Evolutionary conservation across 1,284 basidiomycete genomes (phyloP).

Genomic region (Porodaedalea pini): DNA sequence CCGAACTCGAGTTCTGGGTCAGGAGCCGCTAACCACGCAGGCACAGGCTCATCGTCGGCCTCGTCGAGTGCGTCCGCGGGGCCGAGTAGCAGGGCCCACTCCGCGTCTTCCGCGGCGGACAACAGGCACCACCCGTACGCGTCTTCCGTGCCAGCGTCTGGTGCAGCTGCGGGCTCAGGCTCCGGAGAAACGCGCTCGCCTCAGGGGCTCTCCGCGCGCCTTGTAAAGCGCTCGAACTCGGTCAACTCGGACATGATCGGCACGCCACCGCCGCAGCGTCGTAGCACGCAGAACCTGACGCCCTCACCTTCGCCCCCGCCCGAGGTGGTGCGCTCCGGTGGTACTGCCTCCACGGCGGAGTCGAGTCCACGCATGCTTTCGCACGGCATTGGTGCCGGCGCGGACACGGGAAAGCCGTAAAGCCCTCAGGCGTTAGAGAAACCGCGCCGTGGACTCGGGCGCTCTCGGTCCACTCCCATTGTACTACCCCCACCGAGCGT

Average conservation of each 20-base stretch:
- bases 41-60: constrained; percentile 6
- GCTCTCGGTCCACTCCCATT: neutral
- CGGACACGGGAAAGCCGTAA: constrained; percentile 3
- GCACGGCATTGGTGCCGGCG: neutral
- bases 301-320: constrained; percentile 8
- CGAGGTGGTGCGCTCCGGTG: neutral
- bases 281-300: constrained; percentile 2
- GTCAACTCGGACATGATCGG: constrained; percentile 4
- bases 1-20: constrained; percentile 1
- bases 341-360: neutral
- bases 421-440: neutral
- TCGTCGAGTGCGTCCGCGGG: constrained; percentile 13
- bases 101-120: constrained; percentile 12
- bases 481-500: neutral
- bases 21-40: neutral
- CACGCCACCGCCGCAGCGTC: constrained; percentile 3
- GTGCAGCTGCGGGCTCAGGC: neutral
- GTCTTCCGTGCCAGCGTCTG: neutral
- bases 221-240: constrained; percentile 6
- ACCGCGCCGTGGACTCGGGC: neutral
- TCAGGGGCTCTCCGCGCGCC: neutral
- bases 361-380: neutral
- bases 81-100: constrained; percentile 12
- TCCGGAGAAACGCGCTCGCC: neutral
- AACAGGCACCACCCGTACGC: constrained; percentile 7